These are phyloP conservation scores for Roridomyces roridus DNA, from an alignment of 768 basidiomycete species.

Conservation along the genomic window DNA sequence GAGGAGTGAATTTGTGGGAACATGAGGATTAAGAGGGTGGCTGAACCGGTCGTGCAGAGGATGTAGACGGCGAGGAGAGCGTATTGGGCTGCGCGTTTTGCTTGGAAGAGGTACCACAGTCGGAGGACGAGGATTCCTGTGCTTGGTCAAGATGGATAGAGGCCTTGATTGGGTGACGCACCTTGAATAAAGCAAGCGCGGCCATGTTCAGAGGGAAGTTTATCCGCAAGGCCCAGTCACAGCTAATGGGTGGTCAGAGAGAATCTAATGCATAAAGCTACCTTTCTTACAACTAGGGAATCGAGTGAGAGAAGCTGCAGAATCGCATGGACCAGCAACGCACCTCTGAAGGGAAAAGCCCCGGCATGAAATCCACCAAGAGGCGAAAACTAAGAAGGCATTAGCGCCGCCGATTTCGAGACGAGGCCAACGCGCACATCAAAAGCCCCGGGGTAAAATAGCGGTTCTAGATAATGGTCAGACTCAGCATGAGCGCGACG, in stretches of 20 bases:
- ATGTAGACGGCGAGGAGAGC: constrained; percentile 10
- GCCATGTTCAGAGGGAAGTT: constrained; percentile 23
- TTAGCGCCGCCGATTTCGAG: not conserved
- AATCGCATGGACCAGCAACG: not conserved
- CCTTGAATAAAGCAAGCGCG: constrained; percentile 24
- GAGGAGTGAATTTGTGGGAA: constrained; percentile 18
- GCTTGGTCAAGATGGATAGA: not conserved
- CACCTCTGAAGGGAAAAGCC: constrained; percentile 22
- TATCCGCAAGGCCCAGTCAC: constrained; percentile 22
- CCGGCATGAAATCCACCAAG: constrained; percentile 20
- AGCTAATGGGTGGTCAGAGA: constrained; percentile 7
- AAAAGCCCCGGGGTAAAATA: constrained; percentile 19
- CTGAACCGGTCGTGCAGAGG: constrained; percentile 17
- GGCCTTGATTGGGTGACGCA: not conserved
- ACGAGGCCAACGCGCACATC: constrained; percentile 2
- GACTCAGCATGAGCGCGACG: not conserved
- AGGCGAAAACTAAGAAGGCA: constrained; percentile 15
- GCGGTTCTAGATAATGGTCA: constrained; percentile 17
- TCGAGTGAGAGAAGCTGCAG: not conserved
- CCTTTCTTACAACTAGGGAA: constrained; percentile 17
- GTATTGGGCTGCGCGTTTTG: constrained; percentile 10
- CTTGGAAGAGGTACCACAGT: constrained; percentile 23
- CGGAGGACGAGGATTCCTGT: constrained; percentile 24
- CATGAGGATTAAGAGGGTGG: constrained; percentile 1
- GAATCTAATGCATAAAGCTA: not conserved